These are phyloP conservation scores for Colletotrichum simmondsii DNA, from an alignment of 2,329 filamentous ascomycete genomes.

Conservation along the genomic window DNA sequence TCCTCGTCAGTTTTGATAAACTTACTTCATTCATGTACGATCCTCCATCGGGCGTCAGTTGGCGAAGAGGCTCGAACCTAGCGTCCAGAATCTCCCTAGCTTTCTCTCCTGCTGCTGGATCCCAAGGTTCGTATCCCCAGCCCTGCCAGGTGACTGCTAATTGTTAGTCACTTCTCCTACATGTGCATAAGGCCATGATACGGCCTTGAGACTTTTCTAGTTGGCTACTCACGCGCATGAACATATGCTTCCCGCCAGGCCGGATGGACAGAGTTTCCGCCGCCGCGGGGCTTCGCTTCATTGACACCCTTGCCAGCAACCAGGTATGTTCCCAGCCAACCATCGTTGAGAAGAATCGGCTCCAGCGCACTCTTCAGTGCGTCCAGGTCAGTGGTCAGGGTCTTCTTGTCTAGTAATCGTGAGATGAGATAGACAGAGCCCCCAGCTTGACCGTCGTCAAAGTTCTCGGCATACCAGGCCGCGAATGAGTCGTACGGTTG, in stretches of 20 bases:
- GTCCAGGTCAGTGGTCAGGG: constrained; percentile 47
- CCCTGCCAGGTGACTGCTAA: background rate
- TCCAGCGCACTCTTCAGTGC: constrained; percentile 50
- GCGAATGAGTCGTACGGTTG: constrained; percentile 43
- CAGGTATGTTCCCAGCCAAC: constrained; percentile 47
- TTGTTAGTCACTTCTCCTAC: constrained; percentile 7
- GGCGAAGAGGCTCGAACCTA: constrained; percentile 46
- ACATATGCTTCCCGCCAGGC: constrained; percentile 57
- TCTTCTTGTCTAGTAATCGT: constrained; percentile 52
- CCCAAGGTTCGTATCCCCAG: constrained; percentile 43
- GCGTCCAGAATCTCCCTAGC: constrained; percentile 42
- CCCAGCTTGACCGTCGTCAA: constrained; percentile 49
- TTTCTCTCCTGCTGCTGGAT: constrained; percentile 42
- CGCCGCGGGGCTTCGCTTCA: constrained; percentile 55
- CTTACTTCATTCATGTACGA: constrained; percentile 33
- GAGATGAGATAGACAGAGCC: constrained; percentile 50
- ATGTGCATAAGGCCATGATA: background rate
- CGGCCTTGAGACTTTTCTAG: background rate
- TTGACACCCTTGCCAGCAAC: constrained; percentile 57
- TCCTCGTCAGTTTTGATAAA: constrained; percentile 9
- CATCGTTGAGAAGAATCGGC: constrained; percentile 42
- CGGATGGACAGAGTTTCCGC: constrained; percentile 58
- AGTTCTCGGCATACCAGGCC: constrained; percentile 49
- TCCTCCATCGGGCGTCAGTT: constrained; percentile 21
- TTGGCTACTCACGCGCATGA: constrained; percentile 47